Conservation (phyloP, 208 protist species). For the Endotrypanum monterogeii region DNA sequence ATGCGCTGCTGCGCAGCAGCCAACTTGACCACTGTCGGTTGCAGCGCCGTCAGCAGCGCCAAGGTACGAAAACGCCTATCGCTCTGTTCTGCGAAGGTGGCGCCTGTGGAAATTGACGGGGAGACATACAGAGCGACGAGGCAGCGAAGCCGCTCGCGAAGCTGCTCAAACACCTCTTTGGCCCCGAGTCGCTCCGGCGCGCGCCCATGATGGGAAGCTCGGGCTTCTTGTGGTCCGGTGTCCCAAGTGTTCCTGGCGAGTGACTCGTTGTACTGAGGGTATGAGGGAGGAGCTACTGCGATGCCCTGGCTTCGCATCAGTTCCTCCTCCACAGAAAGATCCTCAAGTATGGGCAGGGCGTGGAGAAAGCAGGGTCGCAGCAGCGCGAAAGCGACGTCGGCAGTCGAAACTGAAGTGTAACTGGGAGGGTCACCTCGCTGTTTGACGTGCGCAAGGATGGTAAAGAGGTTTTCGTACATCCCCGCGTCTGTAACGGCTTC, state of each 20-base stretch:
- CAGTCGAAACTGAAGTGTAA: not conserved
- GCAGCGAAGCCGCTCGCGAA: slow-evolving; percentile 20
- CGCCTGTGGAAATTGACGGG: not conserved
- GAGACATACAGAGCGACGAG: slow-evolving; percentile 14
- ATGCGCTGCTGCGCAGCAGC: slow-evolving; percentile 20
- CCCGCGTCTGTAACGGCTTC: slow-evolving; percentile 23
- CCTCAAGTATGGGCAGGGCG: slow-evolving; percentile 26
- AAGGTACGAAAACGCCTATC: slow-evolving; percentile 19
- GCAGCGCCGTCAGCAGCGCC: slow-evolving; percentile 20
- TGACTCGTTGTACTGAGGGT: slow-evolving; percentile 21
- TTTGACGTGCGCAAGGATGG: slow-evolving; percentile 18
- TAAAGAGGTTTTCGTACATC: slow-evolving; percentile 26
- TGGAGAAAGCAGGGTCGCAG: slow-evolving; percentile 33
- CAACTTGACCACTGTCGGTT: slow-evolving; percentile 10
- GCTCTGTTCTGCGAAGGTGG: not conserved
- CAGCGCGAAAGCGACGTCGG: slow-evolving; percentile 24
- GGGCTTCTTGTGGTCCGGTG: too few species aligned
- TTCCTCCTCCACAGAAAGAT: slow-evolving; percentile 25
- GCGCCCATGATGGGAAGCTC: not conserved
- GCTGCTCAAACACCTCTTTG: slow-evolving; percentile 29
- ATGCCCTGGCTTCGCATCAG: not conserved
- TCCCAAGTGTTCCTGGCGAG: slow-evolving; percentile 13
- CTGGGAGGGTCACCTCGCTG: slow-evolving; percentile 5
- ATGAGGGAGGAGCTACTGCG: not conserved
- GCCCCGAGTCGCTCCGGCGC: slow-evolving; percentile 24